Base-by-base conservation (phyloP, 2,329 filamentous ascomycete species). In the Dichotomopilus funicola region DNA sequence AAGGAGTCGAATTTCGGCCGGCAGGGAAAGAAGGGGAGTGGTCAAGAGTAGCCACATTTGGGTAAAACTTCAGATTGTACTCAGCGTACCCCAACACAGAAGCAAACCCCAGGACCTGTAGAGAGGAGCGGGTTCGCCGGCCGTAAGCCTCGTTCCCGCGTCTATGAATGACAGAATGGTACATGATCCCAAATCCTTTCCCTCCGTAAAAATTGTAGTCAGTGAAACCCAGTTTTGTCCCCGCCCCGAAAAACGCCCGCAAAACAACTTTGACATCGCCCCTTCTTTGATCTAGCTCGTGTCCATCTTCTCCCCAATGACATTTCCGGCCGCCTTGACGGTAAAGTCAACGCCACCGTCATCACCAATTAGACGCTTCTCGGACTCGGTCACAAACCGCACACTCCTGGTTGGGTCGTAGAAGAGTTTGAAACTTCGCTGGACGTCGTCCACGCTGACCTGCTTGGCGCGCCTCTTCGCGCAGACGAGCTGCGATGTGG, bases 401-500 rank as follows among this genome's bases (percentile, higher is more conserved):
- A 95, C 88, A 71, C 91, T 96, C 64, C 94, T 81, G 49, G 77
- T 77, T 1, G 91, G 87, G 70, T 99, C 94, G 73, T 92, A 96
- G 75, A 99, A 99, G 49, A 99, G 81, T 67, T 86, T 81, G 78
- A 92, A 99, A 73, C 90, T 95, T 63, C 92, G 84, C 76, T 96
- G 88, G 10, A 99, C 91, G 67, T 99, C 94, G 54, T 89, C 84
- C 56, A 96, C 81, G 55, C 81, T 83, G 48, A 99, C 89, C 66
- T 92, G 86, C 71, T 89, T 89, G 12, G 87, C 86, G 67, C 85
- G 87, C 62, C 91, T 83, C 80, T 96, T 97, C 66, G 88, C 85
- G 59, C 84, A 85, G 49, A 97, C 80, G 45, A 99, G 81, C 71
- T 95, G 88, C 5, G 90, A 94, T 1, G 94, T 96, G 27, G 89